A percentile compares a stretch with the other conserved stretches of the same genome.
Conservation (phyloP, 2,329 filamentous ascomycete genomes). For the Curvularia eragrostidis region DNA sequence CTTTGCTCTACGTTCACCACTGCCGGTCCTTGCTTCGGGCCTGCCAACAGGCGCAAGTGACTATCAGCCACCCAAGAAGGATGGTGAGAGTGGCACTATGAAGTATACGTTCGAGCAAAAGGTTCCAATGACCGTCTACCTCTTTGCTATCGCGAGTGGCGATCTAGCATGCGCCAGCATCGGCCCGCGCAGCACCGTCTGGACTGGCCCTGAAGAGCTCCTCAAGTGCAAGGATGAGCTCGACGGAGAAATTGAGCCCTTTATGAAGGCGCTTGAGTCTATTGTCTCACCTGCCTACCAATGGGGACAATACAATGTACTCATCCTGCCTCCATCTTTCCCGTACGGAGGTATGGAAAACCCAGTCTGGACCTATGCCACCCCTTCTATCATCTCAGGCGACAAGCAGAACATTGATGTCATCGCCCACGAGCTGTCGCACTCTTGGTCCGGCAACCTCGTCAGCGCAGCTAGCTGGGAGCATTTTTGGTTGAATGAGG, state of each 20-base stretch:
- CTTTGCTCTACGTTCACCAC: slow-evolving; percentile 83
- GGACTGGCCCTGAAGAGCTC: slow-evolving; percentile 87
- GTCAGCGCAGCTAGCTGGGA: slow-evolving; percentile 82
- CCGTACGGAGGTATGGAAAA: slow-evolving; percentile 76
- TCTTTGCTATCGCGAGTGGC: slow-evolving; percentile 87
- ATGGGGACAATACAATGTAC: slow-evolving; percentile 94
- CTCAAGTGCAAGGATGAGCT: slow-evolving; percentile 88
- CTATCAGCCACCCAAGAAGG: slow-evolving; percentile 56
- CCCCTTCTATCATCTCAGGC: slow-evolving; percentile 90
- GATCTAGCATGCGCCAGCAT: slow-evolving; percentile 87
- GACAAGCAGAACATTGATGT: slow-evolving; percentile 87
- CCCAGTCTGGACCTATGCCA: slow-evolving; percentile 92
- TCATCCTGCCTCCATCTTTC: slow-evolving; percentile 85
- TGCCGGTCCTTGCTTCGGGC: slow-evolving; percentile 92
- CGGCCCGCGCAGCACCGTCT: slow-evolving; percentile 83
- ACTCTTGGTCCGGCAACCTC: slow-evolving; percentile 88
- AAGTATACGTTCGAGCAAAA: slow-evolving; percentile 88
- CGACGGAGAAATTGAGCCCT: slow-evolving; percentile 88
- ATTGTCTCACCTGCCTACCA: slow-evolving; percentile 80
- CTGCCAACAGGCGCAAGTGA: slow-evolving; percentile 65
- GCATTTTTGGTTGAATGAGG: slow-evolving; percentile 75
- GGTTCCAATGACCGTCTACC: slow-evolving; percentile 91
- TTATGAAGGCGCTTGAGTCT: slow-evolving; percentile 83
- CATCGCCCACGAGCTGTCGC: slow-evolving; percentile 82
- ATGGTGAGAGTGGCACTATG: slow-evolving; percentile 62